Evolutionary conservation across 805 yeast species (phyloP), one percentile per base, ranked within the genome.

Genomic region (Helenozyma baotianmanensis): DNA sequence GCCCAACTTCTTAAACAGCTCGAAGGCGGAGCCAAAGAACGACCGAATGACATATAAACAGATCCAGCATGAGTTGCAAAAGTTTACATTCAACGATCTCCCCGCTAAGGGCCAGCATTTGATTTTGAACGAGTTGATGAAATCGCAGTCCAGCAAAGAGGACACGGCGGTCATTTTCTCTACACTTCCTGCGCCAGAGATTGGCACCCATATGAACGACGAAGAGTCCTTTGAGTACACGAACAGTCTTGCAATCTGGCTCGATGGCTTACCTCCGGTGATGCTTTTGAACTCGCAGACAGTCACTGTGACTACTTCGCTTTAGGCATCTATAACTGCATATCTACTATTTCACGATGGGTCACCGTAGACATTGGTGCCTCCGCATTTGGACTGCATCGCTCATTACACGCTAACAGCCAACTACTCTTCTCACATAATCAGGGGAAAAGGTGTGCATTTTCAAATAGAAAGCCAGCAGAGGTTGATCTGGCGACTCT

Each of bases 301-400:
- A 0, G 88, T 92, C 70, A 92, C 98, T 0, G 98, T 90, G 2
- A 90, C 98, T 0, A 89, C 97, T 5, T 92, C 95, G 21, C 64
- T 90, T 41, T 89, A 62, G 26, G 16, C 26, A 7, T 12, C 16
- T 16, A 3, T n/a, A n/a, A n/a, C n/a, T n/a, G n/a, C n/a, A n/a
- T n/a, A n/a, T n/a, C n/a, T n/a, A n/a, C n/a, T n/a, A n/a, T n/a
- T n/a, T n/a, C n/a, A n/a, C n/a, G n/a, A n/a, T n/a, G n/a, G n/a
- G n/a, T n/a, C n/a, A n/a, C n/a, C n/a, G n/a, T n/a, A n/a, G n/a
- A n/a, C n/a, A n/a, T n/a, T n/a, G n/a, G n/a, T n/a, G n/a, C n/a
- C n/a, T n/a, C n/a, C n/a, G n/a, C n/a, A n/a, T n/a, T n/a, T n/a
- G n/a, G n/a, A n/a, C n/a, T n/a, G n/a, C n/a, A n/a, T n/a, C n/a